Evolutionary conservation across 805 yeast genomes (phyloP).

Genomic region (Torulaspora quercuum): DNA sequence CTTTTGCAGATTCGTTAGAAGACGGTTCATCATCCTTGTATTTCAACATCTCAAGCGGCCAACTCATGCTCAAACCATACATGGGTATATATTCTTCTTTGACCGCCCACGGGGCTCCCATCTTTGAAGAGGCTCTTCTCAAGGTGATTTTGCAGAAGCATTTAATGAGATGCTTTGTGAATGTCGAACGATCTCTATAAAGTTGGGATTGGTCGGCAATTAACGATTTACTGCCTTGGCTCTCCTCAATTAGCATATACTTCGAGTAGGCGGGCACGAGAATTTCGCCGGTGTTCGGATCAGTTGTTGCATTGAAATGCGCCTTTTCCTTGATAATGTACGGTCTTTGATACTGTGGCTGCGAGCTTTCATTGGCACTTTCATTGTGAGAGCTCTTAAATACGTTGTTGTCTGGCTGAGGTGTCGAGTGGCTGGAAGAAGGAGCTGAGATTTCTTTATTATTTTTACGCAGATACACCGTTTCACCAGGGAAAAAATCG

Average conservation of each 20-base stretch:
- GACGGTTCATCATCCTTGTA: conserved; percentile 33
- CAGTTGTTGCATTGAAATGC: conserved; percentile 54
- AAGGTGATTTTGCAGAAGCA: conserved; percentile 73
- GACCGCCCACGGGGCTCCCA: conserved; percentile 96
- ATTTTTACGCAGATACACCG: conserved; percentile 53
- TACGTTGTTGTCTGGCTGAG: conserved; percentile 19
- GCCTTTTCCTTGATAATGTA: conserved; percentile 82
- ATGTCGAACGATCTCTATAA: conserved; percentile 76
- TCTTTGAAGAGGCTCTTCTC: conserved; percentile 70
- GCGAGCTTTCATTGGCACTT: conserved; percentile 8
- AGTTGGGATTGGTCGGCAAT: conserved; percentile 72
- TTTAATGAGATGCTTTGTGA: conserved; percentile 86
- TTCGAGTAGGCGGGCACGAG: conserved; percentile 55
- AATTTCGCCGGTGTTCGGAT: conserved; percentile 37
- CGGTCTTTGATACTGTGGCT: conserved; percentile 29
- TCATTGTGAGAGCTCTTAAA: conserved; percentile 8
- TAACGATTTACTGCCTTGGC: conserved; percentile 50
- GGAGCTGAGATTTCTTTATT: conserved; percentile 14
- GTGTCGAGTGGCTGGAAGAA: conserved; percentile 22
- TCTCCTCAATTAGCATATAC: conserved; percentile 63
- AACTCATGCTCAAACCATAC: conserved; percentile 35
- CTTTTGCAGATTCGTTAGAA: conserved; percentile 9
- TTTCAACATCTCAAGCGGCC: conserved; percentile 34
- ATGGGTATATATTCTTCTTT: conserved; percentile 54
- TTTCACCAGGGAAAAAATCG: conserved; percentile 91